Percentiles rank a stretch among this genome's conserved stretches.
Conservation (phyloP, 2,329 filamentous ascomycete species). For the Neopestalotiopsis sp. region DNA sequence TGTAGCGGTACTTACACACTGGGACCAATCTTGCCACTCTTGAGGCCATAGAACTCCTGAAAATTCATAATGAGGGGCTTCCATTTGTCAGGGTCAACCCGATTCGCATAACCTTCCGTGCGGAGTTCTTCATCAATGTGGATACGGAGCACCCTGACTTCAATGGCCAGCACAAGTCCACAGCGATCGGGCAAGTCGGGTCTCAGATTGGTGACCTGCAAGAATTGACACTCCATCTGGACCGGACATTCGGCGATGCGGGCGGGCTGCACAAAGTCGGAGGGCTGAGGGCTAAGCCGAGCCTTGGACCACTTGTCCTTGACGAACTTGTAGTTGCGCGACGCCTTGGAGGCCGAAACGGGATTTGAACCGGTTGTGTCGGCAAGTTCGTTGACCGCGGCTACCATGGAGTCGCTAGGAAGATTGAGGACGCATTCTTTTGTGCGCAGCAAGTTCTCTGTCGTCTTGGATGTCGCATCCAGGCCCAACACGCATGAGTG, state of each 20-base stretch:
- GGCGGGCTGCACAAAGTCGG: conserved; percentile 37
- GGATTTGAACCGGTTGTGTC: conserved; percentile 39
- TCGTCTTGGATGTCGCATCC: conserved; percentile 39
- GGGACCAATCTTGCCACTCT: background rate
- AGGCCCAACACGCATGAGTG: conserved; percentile 48
- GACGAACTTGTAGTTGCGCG: conserved; percentile 39
- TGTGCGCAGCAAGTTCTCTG: conserved; percentile 44
- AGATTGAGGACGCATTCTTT: conserved; percentile 49
- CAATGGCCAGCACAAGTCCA: conserved; percentile 38
- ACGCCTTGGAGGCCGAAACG: conserved; percentile 33
- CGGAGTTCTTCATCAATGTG: conserved; percentile 39
- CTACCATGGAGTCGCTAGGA: conserved; percentile 38
- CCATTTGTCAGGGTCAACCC: conserved; percentile 48
- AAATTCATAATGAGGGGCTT: conserved; percentile 50
- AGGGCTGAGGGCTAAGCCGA: conserved; percentile 38
- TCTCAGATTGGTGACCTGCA: conserved; percentile 36
- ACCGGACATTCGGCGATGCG: conserved; percentile 45
- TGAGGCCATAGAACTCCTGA: conserved; percentile 46
- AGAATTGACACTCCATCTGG: conserved; percentile 47
- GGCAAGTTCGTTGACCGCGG: conserved; percentile 43
- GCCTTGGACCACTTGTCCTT: conserved; percentile 44
- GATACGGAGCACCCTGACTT: conserved; percentile 41
- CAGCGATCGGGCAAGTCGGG: conserved; percentile 34
- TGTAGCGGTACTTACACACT: conserved; percentile 10
- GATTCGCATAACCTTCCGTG: conserved; percentile 42